Evolutionary conservation across 106 monocot species (phyloP).

Genomic region (Dioscorea zingiberensis): DNA sequence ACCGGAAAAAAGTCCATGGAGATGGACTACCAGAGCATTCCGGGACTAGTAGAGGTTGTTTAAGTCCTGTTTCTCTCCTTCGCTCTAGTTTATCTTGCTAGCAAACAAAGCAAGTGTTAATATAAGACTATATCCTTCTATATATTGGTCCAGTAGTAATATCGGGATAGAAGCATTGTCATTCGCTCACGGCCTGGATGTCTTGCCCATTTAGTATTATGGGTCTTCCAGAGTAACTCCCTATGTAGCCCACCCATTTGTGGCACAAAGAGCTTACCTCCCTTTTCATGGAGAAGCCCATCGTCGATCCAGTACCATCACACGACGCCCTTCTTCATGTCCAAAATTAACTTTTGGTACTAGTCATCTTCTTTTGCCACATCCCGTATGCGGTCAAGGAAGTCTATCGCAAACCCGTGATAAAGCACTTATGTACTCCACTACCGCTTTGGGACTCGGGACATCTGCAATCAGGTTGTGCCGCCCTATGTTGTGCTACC

Average conservation of each 20-base stretch:
- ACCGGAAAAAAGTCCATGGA: background rate
- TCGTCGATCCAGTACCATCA: no score
- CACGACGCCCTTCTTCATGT: no score
- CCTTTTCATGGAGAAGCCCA: no score
- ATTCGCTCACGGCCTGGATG: background rate
- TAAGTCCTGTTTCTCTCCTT: background rate
- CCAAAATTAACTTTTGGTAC: background rate
- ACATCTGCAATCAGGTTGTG: background rate
- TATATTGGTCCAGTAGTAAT: no score
- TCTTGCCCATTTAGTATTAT: background rate
- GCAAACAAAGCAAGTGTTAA: conserved; percentile 1
- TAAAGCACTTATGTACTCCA: background rate
- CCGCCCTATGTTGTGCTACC: background rate
- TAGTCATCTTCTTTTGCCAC: background rate
- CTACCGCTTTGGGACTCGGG: background rate
- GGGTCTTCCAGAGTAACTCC: no score
- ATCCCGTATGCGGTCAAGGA: background rate
- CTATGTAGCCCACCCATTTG: no score
- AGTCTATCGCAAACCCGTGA: background rate
- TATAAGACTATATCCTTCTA: no score
- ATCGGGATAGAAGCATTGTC: background rate
- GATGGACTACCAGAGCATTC: background rate
- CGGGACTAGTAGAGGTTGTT: background rate
- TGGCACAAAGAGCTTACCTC: no score
- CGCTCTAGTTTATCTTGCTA: background rate